Percentiles rank a stretch among this genome's conserved stretches.
These are phyloP conservation scores for Jaminaea rosea DNA, from an alignment of 1,284 basidiomycete species.

Conservation along the genomic window DNA sequence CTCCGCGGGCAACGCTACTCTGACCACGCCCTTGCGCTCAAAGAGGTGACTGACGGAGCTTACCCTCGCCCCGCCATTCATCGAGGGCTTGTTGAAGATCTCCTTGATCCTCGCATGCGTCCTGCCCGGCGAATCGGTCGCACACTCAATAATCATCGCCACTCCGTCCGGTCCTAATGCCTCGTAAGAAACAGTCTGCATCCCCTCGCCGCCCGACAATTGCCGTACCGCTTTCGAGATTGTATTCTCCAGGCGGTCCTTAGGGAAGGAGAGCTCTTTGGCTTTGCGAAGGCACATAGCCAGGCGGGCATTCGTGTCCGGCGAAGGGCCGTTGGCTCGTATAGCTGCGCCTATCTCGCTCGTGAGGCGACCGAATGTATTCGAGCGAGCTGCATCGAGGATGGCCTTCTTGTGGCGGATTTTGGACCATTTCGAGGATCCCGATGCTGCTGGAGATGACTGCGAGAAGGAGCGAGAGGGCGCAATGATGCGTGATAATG, in stretches of 20 bases:
- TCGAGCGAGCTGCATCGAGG: slow-evolving; percentile 9
- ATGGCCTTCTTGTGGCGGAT: slow-evolving; percentile 19
- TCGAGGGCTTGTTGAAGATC: slow-evolving; percentile 9
- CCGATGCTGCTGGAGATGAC: background rate
- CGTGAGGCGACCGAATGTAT: slow-evolving; percentile 6
- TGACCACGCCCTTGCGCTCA: slow-evolving; percentile 6
- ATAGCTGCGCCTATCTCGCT: slow-evolving; percentile 13
- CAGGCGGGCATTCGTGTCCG: slow-evolving; percentile 9
- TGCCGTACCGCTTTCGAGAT: slow-evolving; percentile 9
- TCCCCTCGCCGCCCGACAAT: background rate
- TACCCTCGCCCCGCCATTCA: slow-evolving; percentile 3
- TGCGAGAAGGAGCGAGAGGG: no score
- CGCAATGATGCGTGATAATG: no score
- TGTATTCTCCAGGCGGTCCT: slow-evolving; percentile 14
- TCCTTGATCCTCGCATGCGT: slow-evolving; percentile 13
- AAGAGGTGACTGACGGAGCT: slow-evolving; percentile 12
- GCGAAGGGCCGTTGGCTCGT: slow-evolving; percentile 4
- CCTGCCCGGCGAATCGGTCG: slow-evolving; percentile 7
- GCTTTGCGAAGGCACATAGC: slow-evolving; percentile 8
- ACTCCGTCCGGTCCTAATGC: slow-evolving; percentile 8
- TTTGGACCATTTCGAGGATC: slow-evolving; percentile 13
- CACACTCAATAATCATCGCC: slow-evolving; percentile 14
- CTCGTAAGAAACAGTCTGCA: slow-evolving; percentile 10
- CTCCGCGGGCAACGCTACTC: background rate
- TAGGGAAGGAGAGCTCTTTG: slow-evolving; percentile 10